A percentile compares a stretch with the other conserved stretches of the same genome.
Evolutionary conservation across 1,139 yeast genomes (phyloP).

Genomic region (Pneumocystis murina): DNA sequence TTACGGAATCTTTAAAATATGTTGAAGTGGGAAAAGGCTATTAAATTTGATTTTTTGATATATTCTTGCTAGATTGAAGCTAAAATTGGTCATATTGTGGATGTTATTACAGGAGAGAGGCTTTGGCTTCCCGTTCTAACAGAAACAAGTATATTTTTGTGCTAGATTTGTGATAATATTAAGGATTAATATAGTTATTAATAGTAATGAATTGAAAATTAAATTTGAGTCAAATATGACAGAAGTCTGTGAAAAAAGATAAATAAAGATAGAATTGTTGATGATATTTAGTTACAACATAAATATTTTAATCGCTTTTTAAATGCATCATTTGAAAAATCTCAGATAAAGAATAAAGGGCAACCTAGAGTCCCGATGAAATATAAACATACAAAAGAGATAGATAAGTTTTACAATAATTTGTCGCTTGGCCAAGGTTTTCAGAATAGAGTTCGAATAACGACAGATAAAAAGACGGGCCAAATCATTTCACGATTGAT

Average conservation of each 20-base stretch:
- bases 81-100: background rate
- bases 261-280: background rate
- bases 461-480: background rate
- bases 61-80: background rate
- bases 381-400: background rate
- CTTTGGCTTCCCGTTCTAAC: background rate
- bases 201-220: background rate
- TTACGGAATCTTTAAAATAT: background rate
- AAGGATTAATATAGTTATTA: background rate
- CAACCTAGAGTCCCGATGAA: background rate
- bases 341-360: background rate
- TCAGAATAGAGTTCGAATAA: background rate
- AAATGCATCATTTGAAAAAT: background rate
- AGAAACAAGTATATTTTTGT: background rate
- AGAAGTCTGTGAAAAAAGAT: background rate
- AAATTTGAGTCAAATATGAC: background rate
- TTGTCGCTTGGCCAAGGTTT: background rate
- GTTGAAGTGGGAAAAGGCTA: background rate
- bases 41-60: background rate
- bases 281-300: background rate
- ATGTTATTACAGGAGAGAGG: background rate
- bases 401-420: background rate
- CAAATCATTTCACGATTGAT: background rate
- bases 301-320: background rate
- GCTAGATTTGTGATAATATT: background rate